Evolutionary conservation across 23 red algal species (phyloP), one percentile per base, ranked within the genome.

Genomic region (Gracilaria vermiculophylla): DNA sequence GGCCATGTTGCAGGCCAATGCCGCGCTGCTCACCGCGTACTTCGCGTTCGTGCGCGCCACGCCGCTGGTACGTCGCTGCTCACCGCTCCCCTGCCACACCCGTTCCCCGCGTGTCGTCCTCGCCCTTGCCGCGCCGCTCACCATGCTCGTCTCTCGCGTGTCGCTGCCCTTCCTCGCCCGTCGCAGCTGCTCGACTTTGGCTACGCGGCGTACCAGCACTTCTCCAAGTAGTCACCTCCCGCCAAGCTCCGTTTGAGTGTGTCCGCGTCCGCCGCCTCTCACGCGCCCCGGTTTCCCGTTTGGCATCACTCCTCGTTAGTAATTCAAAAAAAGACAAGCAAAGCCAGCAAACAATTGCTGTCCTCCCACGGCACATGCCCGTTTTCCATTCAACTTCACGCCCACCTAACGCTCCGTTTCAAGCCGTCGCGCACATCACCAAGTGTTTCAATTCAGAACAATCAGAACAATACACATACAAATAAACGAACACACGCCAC

Each of bases 151-250:
- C n/a, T 40, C 64, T 43, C 3, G 4, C 15, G 3, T 47, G 34
- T 37, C n/a, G 60, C 34, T 65, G 28, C 60, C 16, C 12, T 65
- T 7, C 7, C 7, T 65, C 36, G 14, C 1, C 12, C 6, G 27
- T 3, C 52, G 49, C 55, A 80, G 76, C 12, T 80, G 17, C 31
- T 80, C n/a, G 76, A 80, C 47, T 80, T 80, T 56, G 76, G 76
- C 28, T 61, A 80, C 37, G 76, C 76, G 39, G 76, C 55, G n/a
- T 80, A 60, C 28, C 39, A 56, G 37, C 76, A 45, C 23, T 80
- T 21, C 49, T 80, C 55, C 10, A n/a, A 78, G 43, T 80, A 29
- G 58, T 23, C 52, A 54, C 3, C 52, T 7, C 54, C 2, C 54
- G 54, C 54, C 54, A 25, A n/a, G n/a, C n/a, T n/a, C n/a, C n/a